Conservation (phyloP, 306 rosid species). For the Cercis canadensis region DNA sequence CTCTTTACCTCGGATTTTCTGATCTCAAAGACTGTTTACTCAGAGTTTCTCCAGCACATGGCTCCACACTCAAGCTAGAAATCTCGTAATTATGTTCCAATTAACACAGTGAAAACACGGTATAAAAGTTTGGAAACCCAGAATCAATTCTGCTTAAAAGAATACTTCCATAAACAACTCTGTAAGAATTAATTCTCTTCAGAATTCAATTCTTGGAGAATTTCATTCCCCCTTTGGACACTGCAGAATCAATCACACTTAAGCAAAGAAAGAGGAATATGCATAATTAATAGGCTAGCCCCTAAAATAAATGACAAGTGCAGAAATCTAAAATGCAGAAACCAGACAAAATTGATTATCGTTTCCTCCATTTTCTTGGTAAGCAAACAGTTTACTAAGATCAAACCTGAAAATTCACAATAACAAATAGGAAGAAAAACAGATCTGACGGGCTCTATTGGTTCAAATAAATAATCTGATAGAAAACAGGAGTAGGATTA, state of each 20-base stretch:
- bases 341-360: too few species aligned
- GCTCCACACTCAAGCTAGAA: conserved; percentile 91
- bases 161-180: too few species aligned
- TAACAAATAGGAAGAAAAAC: conserved; percentile 3
- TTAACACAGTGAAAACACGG: conserved; percentile 9
- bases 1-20: too few species aligned
- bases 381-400: too few species aligned
- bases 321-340: too few species aligned
- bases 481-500: neutral
- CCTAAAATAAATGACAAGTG: neutral
- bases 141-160: too few species aligned
- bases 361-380: conserved; percentile 18
- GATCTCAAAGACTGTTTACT: conserved; percentile 79
- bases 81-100: conserved; percentile 66
- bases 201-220: too few species aligned
- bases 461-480: neutral
- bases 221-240: too few species aligned
- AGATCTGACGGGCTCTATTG: neutral
- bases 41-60: conserved; percentile 75
- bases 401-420: too few species aligned
- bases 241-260: too few species aligned
- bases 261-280: neutral
- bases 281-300: neutral
- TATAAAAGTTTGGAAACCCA: too few species aligned
- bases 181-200: too few species aligned